Conservation (phyloP, 108 stramenopile species). For the Pseudonitzschia delicatissima region DNA sequence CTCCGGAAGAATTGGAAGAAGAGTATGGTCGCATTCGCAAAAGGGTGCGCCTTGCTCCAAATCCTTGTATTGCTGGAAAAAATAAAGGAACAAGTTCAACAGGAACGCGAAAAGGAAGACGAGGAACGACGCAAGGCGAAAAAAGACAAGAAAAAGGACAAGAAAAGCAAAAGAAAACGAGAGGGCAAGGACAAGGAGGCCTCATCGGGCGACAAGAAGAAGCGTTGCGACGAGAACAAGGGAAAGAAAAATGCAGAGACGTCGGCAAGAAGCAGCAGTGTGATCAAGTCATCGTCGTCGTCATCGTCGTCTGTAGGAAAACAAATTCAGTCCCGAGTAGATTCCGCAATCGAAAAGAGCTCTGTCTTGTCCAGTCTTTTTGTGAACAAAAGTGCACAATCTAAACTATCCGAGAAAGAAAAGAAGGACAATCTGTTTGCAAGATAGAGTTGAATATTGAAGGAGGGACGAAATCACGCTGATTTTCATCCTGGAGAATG, state of each 20-base stretch:
- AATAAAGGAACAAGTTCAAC: slow-evolving; percentile 36
- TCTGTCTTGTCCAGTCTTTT: slow-evolving; percentile 47
- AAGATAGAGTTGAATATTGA: too few relatives aligned
- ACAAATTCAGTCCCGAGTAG: slow-evolving; percentile 32
- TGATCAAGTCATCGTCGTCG: neutral
- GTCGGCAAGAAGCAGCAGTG: neutral
- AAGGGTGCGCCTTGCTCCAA: slow-evolving; percentile 64
- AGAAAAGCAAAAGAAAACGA: slow-evolving; percentile 2
- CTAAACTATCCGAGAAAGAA: slow-evolving; percentile 37
- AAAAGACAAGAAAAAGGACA: slow-evolving; percentile 11
- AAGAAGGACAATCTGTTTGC: slow-evolving; percentile 47
- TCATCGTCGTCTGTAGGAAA: slow-evolving; percentile 16
- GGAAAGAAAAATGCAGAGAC: neutral
- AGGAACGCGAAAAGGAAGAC: slow-evolving; percentile 35
- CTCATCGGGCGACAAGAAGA: neutral
- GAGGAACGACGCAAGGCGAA: slow-evolving; percentile 24
- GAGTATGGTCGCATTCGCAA: slow-evolving; percentile 73
- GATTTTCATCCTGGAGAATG: too few relatives aligned
- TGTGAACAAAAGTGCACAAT: slow-evolving; percentile 8
- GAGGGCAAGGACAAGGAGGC: neutral
- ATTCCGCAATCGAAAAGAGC: slow-evolving; percentile 36
- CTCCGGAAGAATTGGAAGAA: slow-evolving; percentile 42
- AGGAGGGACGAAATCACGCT: too few relatives aligned
- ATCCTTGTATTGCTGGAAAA: slow-evolving; percentile 38
- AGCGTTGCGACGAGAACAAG: neutral